phyloP scores from a whole-genome alignment of 495 filamentous ascomycete species.

The Pseudoneurospora amorphoporcata region DNA sequence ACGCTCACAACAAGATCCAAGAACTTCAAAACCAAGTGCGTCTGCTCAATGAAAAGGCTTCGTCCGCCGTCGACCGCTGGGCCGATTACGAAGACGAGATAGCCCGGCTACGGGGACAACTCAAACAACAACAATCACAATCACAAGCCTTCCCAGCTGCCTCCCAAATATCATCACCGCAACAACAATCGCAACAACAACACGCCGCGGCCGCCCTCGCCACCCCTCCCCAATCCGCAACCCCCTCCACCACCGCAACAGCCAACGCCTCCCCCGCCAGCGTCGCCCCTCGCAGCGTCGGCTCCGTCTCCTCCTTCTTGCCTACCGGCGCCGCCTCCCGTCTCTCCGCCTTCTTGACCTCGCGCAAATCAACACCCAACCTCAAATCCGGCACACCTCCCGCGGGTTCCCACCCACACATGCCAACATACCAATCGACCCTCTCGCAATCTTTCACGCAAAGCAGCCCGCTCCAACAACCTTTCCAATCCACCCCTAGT shows the following conservation, averaged over 20 bases:
- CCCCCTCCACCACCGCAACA: constrained; percentile 16
- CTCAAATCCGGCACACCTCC: constrained; percentile 12
- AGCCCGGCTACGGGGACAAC: constrained; percentile 47
- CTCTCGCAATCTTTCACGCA: background rate
- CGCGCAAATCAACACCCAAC: constrained; percentile 39
- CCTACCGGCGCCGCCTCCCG: constrained; percentile 35
- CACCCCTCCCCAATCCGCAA: constrained; percentile 14
- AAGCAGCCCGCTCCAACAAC: background rate
- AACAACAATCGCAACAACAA: background rate
- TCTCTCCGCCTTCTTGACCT: constrained; percentile 57
- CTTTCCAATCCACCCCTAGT: constrained; percentile 15
- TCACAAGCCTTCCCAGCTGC: constrained; percentile 4
- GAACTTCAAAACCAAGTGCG: constrained; percentile 75
- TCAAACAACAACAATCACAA: constrained; percentile 5
- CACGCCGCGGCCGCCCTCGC: constrained; percentile 13
- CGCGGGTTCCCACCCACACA: background rate
- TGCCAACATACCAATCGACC: background rate
- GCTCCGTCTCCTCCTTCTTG: constrained; percentile 29
- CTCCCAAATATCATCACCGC: constrained; percentile 19
- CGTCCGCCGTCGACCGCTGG: constrained; percentile 67
- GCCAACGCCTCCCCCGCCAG: background rate
- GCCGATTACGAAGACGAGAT: constrained; percentile 95
- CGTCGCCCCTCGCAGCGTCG: background rate
- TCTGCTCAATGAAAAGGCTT: constrained; percentile 64
- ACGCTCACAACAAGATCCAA: constrained; percentile 58